Evolutionary conservation across 179 eudicot genomes (phyloP).

Genomic region (Patellifolia procumbens): DNA sequence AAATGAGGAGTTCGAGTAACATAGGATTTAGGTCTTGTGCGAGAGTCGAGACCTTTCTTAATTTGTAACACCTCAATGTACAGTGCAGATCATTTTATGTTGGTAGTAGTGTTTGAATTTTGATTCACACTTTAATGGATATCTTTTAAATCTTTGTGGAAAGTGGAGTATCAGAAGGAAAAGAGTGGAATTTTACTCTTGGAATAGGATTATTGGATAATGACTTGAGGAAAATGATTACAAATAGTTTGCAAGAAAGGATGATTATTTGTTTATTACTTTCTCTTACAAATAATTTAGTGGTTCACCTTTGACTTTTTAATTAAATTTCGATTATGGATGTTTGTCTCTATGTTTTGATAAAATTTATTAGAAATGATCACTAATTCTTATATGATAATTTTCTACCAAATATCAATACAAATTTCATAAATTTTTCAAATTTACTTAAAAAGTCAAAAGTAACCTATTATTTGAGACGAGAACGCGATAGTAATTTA

Average conservation of each 20-base stretch:
- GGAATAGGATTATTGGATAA: background rate
- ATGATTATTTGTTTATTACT: conserved; percentile 6
- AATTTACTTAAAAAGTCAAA: background rate
- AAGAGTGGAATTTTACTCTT: background rate
- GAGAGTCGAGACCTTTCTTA: too few species aligned
- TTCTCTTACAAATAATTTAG: background rate
- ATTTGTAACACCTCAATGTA: background rate
- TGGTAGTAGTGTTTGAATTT: too few species aligned
- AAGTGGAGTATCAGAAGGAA: background rate
- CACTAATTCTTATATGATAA: background rate
- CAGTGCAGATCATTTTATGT: background rate
- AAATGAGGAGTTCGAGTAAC: too few species aligned
- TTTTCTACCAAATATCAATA: background rate
- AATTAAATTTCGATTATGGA: background rate
- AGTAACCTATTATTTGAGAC: background rate
- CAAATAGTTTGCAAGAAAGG: background rate
- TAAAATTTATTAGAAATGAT: background rate
- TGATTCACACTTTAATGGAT: background rate
- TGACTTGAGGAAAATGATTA: background rate
- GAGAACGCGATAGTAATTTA: background rate
- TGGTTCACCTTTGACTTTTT: background rate
- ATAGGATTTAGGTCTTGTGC: too few species aligned
- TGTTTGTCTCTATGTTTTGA: background rate
- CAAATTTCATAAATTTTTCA: background rate
- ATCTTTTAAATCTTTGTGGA: background rate